A percentile compares a stretch with the other conserved stretches of the same genome.
phyloP scores from a whole-genome alignment of 2,329 filamentous ascomycete genomes.

The Dryadomyces quercus-mongolicae region DNA sequence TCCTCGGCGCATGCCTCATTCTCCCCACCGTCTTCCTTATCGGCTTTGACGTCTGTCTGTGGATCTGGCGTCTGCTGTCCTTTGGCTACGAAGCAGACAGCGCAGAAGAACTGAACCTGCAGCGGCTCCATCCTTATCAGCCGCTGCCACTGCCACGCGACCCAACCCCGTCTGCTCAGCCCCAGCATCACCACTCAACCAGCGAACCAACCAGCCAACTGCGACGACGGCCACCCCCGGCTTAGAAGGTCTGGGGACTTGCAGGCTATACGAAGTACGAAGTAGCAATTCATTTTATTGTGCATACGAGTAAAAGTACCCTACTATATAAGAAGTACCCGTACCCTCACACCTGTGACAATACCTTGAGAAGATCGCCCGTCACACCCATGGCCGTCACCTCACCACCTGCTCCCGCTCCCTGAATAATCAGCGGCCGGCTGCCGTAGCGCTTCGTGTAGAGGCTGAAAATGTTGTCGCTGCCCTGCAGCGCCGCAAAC shows the following conservation, averaged over 20 bases:
- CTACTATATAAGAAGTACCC: too few relatives aligned
- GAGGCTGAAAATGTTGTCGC: slow-evolving; percentile 98
- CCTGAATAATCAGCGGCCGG: slow-evolving; percentile 89
- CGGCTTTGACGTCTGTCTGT: slow-evolving; percentile 37
- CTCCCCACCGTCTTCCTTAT: slow-evolving; percentile 35
- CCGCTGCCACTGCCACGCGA: too few relatives aligned
- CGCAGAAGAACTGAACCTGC: not conserved
- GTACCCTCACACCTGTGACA: slow-evolving; percentile 61
- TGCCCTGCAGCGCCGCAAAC: slow-evolving; percentile 89
- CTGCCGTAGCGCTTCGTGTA: slow-evolving; percentile 89
- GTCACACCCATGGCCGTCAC: slow-evolving; percentile 97
- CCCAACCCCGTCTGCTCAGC: too few relatives aligned
- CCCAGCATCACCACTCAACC: too few relatives aligned
- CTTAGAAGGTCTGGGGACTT: not conserved
- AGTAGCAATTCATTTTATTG: too few relatives aligned
- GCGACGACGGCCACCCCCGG: too few relatives aligned
- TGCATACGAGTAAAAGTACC: too few relatives aligned
- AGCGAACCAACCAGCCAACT: too few relatives aligned
- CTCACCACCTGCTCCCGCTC: slow-evolving; percentile 84
- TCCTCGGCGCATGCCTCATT: slow-evolving; percentile 32
- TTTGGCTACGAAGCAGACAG: slow-evolving; percentile 7
- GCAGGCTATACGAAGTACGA: too few relatives aligned
- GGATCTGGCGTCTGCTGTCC: slow-evolving; percentile 34
- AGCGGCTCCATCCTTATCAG: not conserved
- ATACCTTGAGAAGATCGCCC: slow-evolving; percentile 81